Evolutionary conservation across 805 yeast species (phyloP), one percentile per base, ranked within the genome.

Genomic region (Hemisphaericaspora nanyangensis): DNA sequence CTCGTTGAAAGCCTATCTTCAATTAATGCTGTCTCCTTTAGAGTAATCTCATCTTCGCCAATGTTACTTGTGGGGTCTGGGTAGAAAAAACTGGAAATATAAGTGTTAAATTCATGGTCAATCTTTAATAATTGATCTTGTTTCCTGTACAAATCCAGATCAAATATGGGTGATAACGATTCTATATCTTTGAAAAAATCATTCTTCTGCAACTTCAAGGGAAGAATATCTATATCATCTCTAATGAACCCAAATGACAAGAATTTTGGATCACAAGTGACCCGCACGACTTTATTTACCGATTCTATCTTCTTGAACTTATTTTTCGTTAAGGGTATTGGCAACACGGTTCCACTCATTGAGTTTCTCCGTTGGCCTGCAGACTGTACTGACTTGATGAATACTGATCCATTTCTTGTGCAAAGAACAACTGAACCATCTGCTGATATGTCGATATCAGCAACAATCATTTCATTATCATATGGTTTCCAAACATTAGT

Each of bases 381-480:
- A n/a, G 56, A 36, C 32, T 47, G 45, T n/a, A 34, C 47, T 3
- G 61, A 47, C 45, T 62, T 72, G 47, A 67, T 64, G 48, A 75
- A 87, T 0, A 77, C 85, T 17, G 82, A 73, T 0, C 96, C 96
- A 35, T 79, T 78, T 16, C 66, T 57, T 0, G 93, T 82, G 45
- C 84, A 76, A 1, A 90, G 55, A 1, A 89, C 64, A 2, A 86
- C 56, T 0, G 85, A 78, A 0, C 95, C 95, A 50, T 82, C 85
- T 13, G 61, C 65, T 2, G 84, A 75, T 31, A 82, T 70, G 50
- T 81, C 91, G 24, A 85, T 73, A 59, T 87, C 95, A 4, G 63
- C 65, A 34, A 78, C 87, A 39, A 64, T 68, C 70, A 77, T 61
- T 48, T 77, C 80, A 8, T 60, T 55, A 35, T 76, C 76, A 39